phyloP scores from a whole-genome alignment of 371 early-diverging fungal species.

The Mortierella sp. region DNA sequence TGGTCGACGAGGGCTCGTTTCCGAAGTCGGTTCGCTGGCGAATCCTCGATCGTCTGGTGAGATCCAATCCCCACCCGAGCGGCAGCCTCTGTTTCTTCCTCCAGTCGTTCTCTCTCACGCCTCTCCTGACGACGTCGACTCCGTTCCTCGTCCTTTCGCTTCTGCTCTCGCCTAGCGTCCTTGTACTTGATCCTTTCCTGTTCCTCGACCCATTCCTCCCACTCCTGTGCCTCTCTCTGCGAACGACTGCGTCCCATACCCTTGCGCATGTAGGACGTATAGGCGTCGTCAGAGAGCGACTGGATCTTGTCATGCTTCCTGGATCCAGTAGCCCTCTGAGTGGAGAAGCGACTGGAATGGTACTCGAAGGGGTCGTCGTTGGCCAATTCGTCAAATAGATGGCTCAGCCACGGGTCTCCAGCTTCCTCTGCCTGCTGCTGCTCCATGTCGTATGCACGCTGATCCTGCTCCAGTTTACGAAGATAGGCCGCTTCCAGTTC shows the following conservation, averaged over 20 bases:
- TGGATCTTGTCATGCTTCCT: conserved; percentile 13
- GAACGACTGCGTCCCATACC: conserved; percentile 66
- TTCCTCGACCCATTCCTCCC: conserved; percentile 33
- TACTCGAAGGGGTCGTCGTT: conserved; percentile 33
- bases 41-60: background rate
- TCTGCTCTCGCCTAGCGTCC: conserved; percentile 16
- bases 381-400: conserved; percentile 33
- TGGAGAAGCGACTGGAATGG: conserved; percentile 16
- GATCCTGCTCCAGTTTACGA: background rate
- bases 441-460: background rate
- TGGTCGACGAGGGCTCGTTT: conserved; percentile 16
- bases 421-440: conserved; percentile 3
- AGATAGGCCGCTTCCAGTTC: conserved; percentile 11
- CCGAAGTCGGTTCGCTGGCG: conserved; percentile 20
- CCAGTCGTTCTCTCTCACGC: conserved; percentile 16
- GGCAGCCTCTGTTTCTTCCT: conserved; percentile 2
- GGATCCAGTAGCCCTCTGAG: background rate
- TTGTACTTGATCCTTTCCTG: conserved; percentile 18
- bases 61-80: background rate
- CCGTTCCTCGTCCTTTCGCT: conserved; percentile 19
- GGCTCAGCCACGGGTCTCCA: conserved; percentile 24
- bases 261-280: conserved; percentile 46
- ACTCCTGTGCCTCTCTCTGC: conserved; percentile 88
- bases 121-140: conserved; percentile 24
- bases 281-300: conserved; percentile 20